Conservation (phyloP, 805 yeast genomes). For the Barnettozyma pratensis region DNA sequence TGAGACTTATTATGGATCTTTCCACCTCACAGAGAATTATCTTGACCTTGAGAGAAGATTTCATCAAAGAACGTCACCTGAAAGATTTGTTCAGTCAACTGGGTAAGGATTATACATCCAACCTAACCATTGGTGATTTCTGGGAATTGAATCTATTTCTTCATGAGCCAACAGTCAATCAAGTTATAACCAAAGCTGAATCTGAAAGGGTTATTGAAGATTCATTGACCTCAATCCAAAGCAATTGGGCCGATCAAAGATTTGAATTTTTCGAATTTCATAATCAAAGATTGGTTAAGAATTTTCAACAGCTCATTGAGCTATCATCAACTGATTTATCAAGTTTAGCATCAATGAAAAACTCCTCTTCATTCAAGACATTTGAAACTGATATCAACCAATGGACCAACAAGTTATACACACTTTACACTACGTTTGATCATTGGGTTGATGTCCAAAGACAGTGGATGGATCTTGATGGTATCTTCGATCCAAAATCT, state of each 20-base stretch:
- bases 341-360: constrained; percentile 62
- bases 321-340: constrained; percentile 56
- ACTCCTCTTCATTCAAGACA: constrained; percentile 53
- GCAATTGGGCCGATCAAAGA: constrained; percentile 48
- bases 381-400: constrained; percentile 54
- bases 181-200: constrained; percentile 56
- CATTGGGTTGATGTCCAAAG: constrained; percentile 80
- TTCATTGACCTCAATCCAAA: constrained; percentile 43
- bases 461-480: constrained; percentile 84
- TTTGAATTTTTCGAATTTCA: constrained; percentile 53
- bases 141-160: constrained; percentile 48
- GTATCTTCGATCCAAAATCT: constrained; percentile 58
- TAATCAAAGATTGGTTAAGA: constrained; percentile 51
- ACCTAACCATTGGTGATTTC: constrained; percentile 37
- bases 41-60: constrained; percentile 46
- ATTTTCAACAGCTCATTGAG: constrained; percentile 63
- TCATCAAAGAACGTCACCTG: constrained; percentile 69
- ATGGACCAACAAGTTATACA: constrained; percentile 53
- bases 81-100: constrained; percentile 34
- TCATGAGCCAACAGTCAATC: constrained; percentile 42
- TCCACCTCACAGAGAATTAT: constrained; percentile 26
- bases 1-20: constrained; percentile 34
- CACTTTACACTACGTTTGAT: constrained; percentile 48
- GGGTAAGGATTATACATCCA: constrained; percentile 11
- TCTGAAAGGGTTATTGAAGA: constrained; percentile 66